A percentile compares a stretch with the other conserved stretches of the same genome.
Evolutionary conservation across 345 rosid species (phyloP).

Genomic region (Citrus hindsii): DNA sequence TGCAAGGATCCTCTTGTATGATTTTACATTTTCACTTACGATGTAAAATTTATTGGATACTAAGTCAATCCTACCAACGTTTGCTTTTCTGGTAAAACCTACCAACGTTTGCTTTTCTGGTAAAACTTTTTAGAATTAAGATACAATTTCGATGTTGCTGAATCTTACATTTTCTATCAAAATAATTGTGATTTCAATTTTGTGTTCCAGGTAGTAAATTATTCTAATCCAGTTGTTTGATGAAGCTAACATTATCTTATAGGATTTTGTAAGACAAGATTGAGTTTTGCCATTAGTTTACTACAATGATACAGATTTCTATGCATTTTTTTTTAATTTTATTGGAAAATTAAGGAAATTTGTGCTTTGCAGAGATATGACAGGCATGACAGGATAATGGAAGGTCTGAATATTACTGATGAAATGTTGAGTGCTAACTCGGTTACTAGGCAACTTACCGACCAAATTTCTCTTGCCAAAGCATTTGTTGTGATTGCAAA

Average conservation of each 20-base stretch:
- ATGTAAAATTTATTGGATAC: not conserved
- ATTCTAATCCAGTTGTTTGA: not conserved
- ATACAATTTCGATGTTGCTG: not conserved
- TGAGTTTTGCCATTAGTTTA: not conserved
- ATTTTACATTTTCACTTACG: not conserved
- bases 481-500: conserved; percentile 88
- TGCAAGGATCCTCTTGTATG: not conserved
- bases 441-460: conserved; percentile 75
- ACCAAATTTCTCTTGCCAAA: conserved; percentile 90
- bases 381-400: conserved; percentile 48
- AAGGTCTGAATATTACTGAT: conserved; percentile 72
- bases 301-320: not conserved
- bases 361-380: conserved; percentile 41
- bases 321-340: not conserved
- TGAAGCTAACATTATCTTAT: not conserved
- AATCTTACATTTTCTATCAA: not conserved
- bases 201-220: not conserved
- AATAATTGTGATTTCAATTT: not conserved
- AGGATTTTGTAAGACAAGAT: not conserved
- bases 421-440: conserved; percentile 80
- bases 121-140: not conserved
- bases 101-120: not conserved
- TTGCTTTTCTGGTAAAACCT: not conserved
- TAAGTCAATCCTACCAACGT: not conserved
- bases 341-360: not conserved